A percentile compares a stretch with the other conserved stretches of the same genome.
phyloP scores from a whole-genome alignment of 140 eudicot species.

The Erigeron philadelphicus region DNA sequence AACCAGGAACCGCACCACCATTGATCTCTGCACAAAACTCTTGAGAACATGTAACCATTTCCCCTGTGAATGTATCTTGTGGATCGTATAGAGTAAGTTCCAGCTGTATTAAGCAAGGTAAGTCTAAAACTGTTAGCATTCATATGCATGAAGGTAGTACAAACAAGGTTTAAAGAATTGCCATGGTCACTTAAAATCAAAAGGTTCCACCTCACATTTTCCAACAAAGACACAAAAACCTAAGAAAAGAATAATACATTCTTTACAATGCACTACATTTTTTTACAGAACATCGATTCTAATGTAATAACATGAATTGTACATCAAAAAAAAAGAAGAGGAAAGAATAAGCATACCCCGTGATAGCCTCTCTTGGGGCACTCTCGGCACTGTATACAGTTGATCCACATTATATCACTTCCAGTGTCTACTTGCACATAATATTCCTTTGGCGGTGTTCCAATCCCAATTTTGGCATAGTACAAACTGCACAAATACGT shows the following conservation, averaged over 20 bases:
- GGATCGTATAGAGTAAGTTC: constrained; percentile 77
- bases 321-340: not conserved
- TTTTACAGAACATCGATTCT: no score
- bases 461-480: constrained; percentile 80
- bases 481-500: constrained; percentile 53
- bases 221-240: not conserved
- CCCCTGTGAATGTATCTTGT: constrained; percentile 63
- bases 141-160: not conserved
- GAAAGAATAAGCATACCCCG: constrained; percentile 26
- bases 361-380: constrained; percentile 44
- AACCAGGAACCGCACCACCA: constrained; percentile 55
- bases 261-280: no score
- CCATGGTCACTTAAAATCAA: not conserved
- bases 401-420: constrained; percentile 46
- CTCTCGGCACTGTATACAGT: constrained; percentile 38
- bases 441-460: constrained; percentile 70
- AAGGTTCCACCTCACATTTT: not conserved
- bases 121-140: constrained; percentile 22
- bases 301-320: not conserved
- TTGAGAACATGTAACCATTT: constrained; percentile 52
- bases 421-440: constrained; percentile 45
- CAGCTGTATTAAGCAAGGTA: constrained; percentile 52
- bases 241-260: not conserved
- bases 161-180: not conserved
- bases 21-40: constrained; percentile 66